phyloP scores from a whole-genome alignment of 2,329 filamentous ascomycete species.

The Penicillium oxalicum region DNA sequence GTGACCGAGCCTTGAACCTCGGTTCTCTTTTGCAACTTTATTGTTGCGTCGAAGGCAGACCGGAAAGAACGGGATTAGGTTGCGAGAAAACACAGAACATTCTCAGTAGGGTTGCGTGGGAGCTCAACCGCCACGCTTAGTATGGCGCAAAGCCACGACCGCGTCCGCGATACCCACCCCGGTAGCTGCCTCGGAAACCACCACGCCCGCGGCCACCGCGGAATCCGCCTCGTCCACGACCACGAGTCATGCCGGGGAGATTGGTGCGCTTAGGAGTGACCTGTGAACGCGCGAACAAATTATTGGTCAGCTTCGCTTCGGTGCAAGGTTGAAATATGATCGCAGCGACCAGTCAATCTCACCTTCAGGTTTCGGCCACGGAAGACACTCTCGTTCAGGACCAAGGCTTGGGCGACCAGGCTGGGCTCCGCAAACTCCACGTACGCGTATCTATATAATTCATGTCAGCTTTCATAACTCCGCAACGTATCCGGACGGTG shows the following conservation, averaged over 20 bases:
- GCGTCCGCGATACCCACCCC: constrained; percentile 46
- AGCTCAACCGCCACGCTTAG: constrained; percentile 20
- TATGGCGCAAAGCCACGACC: constrained; percentile 45
- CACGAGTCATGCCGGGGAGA: constrained; percentile 85
- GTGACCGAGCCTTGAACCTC: too few relatives aligned
- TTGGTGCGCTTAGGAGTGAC: constrained; percentile 93
- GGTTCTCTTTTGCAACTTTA: too few relatives aligned
- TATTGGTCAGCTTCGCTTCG: constrained; percentile 13
- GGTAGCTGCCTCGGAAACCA: constrained; percentile 53
- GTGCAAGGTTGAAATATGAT: too few relatives aligned
- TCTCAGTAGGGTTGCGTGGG: background rate
- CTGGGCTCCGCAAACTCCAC: constrained; percentile 95
- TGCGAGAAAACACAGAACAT: background rate
- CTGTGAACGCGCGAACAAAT: constrained; percentile 42
- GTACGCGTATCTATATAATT: constrained; percentile 76
- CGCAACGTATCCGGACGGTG: background rate
- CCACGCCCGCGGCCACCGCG: constrained; percentile 46
- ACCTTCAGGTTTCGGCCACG: constrained; percentile 95
- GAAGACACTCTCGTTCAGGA: constrained; percentile 94
- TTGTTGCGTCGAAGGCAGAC: too few relatives aligned
- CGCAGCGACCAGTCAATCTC: constrained; percentile 16
- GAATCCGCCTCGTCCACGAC: constrained; percentile 50
- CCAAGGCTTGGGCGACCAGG: constrained; percentile 85
- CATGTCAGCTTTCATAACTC: background rate
- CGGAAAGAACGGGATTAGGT: background rate